phyloP scores from a whole-genome alignment of 1,139 yeast genomes.

The Geotrichum klebahnii region DNA sequence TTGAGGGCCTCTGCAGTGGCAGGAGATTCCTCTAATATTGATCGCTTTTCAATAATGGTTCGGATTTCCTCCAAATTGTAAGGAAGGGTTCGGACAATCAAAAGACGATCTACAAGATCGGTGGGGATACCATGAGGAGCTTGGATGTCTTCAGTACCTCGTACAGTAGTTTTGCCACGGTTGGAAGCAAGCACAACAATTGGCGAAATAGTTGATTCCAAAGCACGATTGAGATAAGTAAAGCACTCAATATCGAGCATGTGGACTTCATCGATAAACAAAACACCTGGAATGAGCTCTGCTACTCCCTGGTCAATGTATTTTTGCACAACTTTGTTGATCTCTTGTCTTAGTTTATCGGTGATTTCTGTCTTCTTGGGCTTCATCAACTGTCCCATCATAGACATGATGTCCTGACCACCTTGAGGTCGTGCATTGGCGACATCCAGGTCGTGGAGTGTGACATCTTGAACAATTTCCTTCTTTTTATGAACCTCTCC shows the following conservation, averaged over 20 bases:
- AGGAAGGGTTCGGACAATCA: slow-evolving; percentile 87
- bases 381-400: slow-evolving; percentile 97
- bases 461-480: slow-evolving; percentile 95
- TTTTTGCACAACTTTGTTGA: slow-evolving; percentile 90
- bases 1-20: slow-evolving; percentile 66
- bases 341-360: slow-evolving; percentile 87
- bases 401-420: slow-evolving; percentile 94
- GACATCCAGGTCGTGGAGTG: slow-evolving; percentile 90
- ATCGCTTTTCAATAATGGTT: slow-evolving; percentile 75
- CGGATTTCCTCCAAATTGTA: slow-evolving; percentile 79
- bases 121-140: slow-evolving; percentile 98
- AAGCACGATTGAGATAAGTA: slow-evolving; percentile 87
- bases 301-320: slow-evolving; percentile 98
- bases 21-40: slow-evolving; percentile 66
- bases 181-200: slow-evolving; percentile 92
- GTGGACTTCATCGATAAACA: slow-evolving; percentile 95
- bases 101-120: slow-evolving; percentile 82
- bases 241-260: slow-evolving; percentile 96
- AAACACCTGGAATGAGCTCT: slow-evolving; percentile 94
- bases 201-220: slow-evolving; percentile 89
- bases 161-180: slow-evolving; percentile 84
- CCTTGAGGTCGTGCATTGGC: slow-evolving; percentile 98
- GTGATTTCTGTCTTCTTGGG: slow-evolving; percentile 98
- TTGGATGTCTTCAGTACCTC: slow-evolving; percentile 83
- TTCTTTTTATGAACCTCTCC: slow-evolving; percentile 98